Conservation (phyloP, 2,329 filamentous ascomycete genomes). For the Biscogniauxia marginata region DNA sequence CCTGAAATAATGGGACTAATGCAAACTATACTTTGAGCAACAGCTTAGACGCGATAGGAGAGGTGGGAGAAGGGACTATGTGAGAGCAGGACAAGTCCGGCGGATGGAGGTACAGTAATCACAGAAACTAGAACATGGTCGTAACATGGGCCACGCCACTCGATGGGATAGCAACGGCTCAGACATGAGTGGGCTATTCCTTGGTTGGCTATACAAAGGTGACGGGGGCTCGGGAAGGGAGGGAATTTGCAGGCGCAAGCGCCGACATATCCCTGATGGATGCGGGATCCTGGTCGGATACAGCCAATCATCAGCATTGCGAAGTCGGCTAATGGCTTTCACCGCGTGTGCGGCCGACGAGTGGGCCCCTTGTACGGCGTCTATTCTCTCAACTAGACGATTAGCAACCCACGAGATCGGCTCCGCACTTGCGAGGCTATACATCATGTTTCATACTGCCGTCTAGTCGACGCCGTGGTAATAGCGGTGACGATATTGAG, state of each 20-base stretch:
- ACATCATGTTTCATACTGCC: constrained; percentile 4
- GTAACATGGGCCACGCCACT: constrained; percentile 12
- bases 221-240: constrained; percentile 26
- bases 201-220: constrained; percentile 41
- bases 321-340: constrained; percentile 29
- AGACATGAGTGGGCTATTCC: constrained; percentile 24
- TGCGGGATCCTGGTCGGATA: constrained; percentile 22
- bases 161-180: constrained; percentile 16
- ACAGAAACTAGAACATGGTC: constrained; percentile 19
- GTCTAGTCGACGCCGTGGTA: background rate
- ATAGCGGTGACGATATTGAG: constrained; percentile 14
- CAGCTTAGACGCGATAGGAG: constrained; percentile 29
- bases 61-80: constrained; percentile 20
- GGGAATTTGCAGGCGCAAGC: constrained; percentile 37
- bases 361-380: constrained; percentile 24
- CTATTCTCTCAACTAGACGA: constrained; percentile 21
- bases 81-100: constrained; percentile 11
- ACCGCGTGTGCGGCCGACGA: constrained; percentile 22
- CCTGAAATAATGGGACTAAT: constrained; percentile 28
- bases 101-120: constrained; percentile 14
- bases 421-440: constrained; percentile 19
- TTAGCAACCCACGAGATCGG: background rate
- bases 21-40: constrained; percentile 26
- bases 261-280: constrained; percentile 30
- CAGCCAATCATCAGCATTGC: constrained; percentile 25